phyloP scores from a whole-genome alignment of 768 basidiomycete genomes.

The Boletus rubescentipes region DNA sequence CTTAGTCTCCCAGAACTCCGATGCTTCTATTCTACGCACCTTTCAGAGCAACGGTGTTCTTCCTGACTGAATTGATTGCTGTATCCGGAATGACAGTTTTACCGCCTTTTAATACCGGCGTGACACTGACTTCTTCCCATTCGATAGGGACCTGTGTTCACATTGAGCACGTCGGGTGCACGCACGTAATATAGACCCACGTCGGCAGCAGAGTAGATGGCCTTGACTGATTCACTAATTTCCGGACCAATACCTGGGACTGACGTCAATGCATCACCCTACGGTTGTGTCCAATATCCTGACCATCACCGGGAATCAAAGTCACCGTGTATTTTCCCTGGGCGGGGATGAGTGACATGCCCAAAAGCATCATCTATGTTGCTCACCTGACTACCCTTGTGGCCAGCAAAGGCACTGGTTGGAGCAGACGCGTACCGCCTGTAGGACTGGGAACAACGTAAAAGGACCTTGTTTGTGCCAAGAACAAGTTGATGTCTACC shows the following conservation, averaged over 20 bases:
- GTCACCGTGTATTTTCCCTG: constrained; percentile 98
- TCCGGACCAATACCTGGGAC: constrained; percentile 92
- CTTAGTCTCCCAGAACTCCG: constrained; percentile 11
- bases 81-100: constrained; percentile 95
- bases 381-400: constrained; percentile 85
- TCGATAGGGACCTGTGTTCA: constrained; percentile 83
- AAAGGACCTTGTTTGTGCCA: constrained; percentile 1
- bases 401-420: constrained; percentile 86
- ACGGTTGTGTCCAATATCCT: constrained; percentile 15
- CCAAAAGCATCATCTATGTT: not conserved
- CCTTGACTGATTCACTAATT: constrained; percentile 94
- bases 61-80: constrained; percentile 89
- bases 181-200: constrained; percentile 39
- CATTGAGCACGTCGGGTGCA: constrained; percentile 11
- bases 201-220: constrained; percentile 87
- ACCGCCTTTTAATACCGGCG: constrained; percentile 89
- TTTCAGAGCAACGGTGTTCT: constrained; percentile 97
- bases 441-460: constrained; percentile 40
- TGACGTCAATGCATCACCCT: constrained; percentile 16
- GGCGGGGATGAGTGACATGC: constrained; percentile 4
- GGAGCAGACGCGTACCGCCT: constrained; percentile 73
- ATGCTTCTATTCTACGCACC: constrained; percentile 45
- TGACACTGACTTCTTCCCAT: constrained; percentile 99
- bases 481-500: constrained; percentile 37
- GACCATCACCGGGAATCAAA: constrained; percentile 95